Evolutionary conservation across 768 basidiomycete genomes (phyloP), one percentile per base, ranked within the genome.

Genomic region (Amanita thiersii): DNA sequence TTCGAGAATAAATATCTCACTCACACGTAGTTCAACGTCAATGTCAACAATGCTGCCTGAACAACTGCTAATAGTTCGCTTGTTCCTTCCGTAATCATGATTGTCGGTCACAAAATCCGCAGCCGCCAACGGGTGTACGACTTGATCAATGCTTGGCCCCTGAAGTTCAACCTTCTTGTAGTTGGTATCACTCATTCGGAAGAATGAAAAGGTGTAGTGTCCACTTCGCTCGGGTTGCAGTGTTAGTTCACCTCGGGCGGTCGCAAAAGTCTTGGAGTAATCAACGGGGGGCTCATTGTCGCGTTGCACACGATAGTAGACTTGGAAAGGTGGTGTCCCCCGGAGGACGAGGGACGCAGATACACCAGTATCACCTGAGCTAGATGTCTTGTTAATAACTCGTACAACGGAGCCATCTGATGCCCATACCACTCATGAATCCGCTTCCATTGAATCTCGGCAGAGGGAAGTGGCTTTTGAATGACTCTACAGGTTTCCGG

Each of bases 291-390:
- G 58, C 51, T 86, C 81, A 12, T 74, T 70, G 61, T 90, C 75
- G 36, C 79, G 75, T 53, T 86, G 81, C 43, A 76, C 73, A 9
- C 70, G 75, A 59, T 92, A 96, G 53, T 77, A 77, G 8, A 94
- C 77, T 37, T 73, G 71, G 74, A 96, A 97, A 4, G 93, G 93
- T 19, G 92, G 82, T 3, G 82, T 83, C 11, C 93, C 94, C 37
- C 82, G 85, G 37, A 98, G 70, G 44, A 92, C 74, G 37, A 96
- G 75, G 3, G 84, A 79, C 2, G 87, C 91, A 9, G 82, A 82
- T 35, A 94, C 87, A 5, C 94, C 93, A 12, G 86, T 91, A 52
- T 96, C 93, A 1, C 88, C 86, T 37, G 88, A 88, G 57, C 86
- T 90, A 48, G 24, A 28, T 30, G 38, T 4, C 19, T 30, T 44